Evolutionary conservation across 108 stramenopile genomes (phyloP).

Genomic region (Skeletonema menzelii): DNA sequence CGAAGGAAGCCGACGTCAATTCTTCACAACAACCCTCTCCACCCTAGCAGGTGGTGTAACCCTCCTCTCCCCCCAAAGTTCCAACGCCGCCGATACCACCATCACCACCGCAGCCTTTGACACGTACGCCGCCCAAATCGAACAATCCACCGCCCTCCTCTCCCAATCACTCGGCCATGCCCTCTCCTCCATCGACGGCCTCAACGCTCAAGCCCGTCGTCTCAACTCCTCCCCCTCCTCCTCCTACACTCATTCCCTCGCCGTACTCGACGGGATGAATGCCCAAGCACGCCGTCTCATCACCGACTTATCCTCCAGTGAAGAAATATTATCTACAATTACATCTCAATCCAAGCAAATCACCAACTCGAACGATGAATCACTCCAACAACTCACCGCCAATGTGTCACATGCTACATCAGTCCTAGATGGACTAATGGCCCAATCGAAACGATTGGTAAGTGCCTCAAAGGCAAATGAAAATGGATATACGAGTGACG

Average conservation of each 20-base stretch:
- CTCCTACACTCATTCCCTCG: slow-evolving; percentile 14
- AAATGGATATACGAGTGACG: slow-evolving; percentile 13
- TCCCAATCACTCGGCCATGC: slow-evolving; percentile 42
- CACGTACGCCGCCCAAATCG: slow-evolving; percentile 17
- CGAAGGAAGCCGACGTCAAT: background rate
- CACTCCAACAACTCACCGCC: background rate
- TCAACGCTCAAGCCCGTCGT: slow-evolving; percentile 38
- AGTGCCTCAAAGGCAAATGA: background rate
- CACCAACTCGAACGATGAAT: slow-evolving; percentile 19
- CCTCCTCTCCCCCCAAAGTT: slow-evolving; percentile 11
- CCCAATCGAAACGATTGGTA: slow-evolving; percentile 33
- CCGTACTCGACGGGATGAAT: slow-evolving; percentile 45
- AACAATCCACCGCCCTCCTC: slow-evolving; percentile 27
- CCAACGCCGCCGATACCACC: slow-evolving; percentile 8
- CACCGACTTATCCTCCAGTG: slow-evolving; percentile 13
- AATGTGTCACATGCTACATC: slow-evolving; percentile 25
- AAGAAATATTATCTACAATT: slow-evolving; percentile 15
- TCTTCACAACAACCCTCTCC: background rate
- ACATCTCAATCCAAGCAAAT: slow-evolving; percentile 21
- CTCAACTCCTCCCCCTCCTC: slow-evolving; percentile 17
- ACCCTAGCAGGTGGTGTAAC: too few relatives aligned
- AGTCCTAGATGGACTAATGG: slow-evolving; percentile 37
- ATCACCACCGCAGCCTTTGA: too few relatives aligned
- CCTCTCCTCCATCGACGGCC: slow-evolving; percentile 30
- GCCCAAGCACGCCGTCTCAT: slow-evolving; percentile 23